Conservation (phyloP, 2,329 filamentous ascomycete genomes). For the Aphanocladium album region DNA sequence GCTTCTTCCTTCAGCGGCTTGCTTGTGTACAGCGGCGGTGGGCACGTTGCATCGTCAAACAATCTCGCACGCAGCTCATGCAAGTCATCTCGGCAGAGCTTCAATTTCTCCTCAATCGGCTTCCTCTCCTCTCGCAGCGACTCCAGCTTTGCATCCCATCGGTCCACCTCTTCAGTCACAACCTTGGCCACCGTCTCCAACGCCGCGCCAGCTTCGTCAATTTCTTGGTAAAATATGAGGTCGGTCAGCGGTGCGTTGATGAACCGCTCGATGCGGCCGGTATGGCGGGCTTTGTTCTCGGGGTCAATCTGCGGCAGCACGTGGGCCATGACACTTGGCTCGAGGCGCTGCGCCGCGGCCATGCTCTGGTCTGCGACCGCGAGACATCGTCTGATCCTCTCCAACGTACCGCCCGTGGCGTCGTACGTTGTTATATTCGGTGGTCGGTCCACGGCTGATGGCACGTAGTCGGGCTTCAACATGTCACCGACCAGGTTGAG, state of each 20-base stretch:
- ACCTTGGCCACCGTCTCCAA: not conserved
- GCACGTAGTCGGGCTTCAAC: not conserved
- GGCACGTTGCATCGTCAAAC: not conserved
- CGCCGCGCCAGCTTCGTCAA: not conserved
- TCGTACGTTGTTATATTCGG: not conserved
- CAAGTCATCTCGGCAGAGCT: not conserved
- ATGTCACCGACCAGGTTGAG: not conserved
- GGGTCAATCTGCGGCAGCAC: conserved; percentile 2
- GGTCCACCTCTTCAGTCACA: not conserved
- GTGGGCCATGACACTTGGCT: not conserved
- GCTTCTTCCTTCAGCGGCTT: not conserved
- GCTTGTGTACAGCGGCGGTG: not conserved
- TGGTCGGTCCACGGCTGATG: not conserved
- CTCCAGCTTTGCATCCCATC: not conserved
- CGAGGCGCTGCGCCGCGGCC: not conserved
- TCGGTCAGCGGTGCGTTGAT: conserved; percentile 3
- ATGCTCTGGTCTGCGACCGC: not conserved
- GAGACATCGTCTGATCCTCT: not conserved
- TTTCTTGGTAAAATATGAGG: not conserved
- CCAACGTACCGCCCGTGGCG: not conserved
- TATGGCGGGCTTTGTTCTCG: not conserved
- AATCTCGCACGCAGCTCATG: not conserved
- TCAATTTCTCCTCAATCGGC: not conserved
- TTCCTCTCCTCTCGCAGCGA: not conserved
- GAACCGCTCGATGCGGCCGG: not conserved